Evolutionary conservation across 2,329 filamentous ascomycete species (phyloP), one percentile per base, ranked within the genome.

Genomic region (Endoconidiophora polonica): DNA sequence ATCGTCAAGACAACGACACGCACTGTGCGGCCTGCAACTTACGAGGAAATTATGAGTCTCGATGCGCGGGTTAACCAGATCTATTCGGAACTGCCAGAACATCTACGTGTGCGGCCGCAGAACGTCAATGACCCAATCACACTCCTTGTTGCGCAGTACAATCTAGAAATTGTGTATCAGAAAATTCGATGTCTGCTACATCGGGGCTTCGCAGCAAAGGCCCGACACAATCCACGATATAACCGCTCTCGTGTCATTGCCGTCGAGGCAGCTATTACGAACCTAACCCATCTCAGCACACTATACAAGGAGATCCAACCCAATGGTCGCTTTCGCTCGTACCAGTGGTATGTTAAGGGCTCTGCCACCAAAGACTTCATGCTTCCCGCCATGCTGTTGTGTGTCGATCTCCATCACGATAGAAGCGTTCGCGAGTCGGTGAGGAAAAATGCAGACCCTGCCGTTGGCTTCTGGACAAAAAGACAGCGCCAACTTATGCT

Each of bases 161-260:
- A 83, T 51, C 68, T 95, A 29, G 85, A 91, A 54, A 81, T 91
- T 46, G 67, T 95, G 4, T 94, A 87, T 60, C 79, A 93, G 55
- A 94, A 94, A 65, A 83, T 87, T 16, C 74, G 94, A 58, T 93
- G 86, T 58, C 76, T 94, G 20, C 73, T 98, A 38, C 91, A 98
- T 63, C 76, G 87, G 46, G 87, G 87, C 55, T 95, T 91, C 62
- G 73, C 94, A 52, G 71, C 76, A n/a, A 76, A 80, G 53, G 84
- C 87, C 4, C 72, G 83, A 44, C 76, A 83, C 53, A 91, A 90
- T 57, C 70, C 83, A 7, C 76, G 87, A 6, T 96, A 94, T 59
- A 76, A 79, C 6, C 86, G 91, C 59, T 94, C 87, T 2, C 77
- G 90, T 26, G 79, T 81, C 39, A 82, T 80, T 20, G 91, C 86